Evolutionary conservation across 306 rosid species (phyloP).

Genomic region (Casuarina cunninghamiana): DNA sequence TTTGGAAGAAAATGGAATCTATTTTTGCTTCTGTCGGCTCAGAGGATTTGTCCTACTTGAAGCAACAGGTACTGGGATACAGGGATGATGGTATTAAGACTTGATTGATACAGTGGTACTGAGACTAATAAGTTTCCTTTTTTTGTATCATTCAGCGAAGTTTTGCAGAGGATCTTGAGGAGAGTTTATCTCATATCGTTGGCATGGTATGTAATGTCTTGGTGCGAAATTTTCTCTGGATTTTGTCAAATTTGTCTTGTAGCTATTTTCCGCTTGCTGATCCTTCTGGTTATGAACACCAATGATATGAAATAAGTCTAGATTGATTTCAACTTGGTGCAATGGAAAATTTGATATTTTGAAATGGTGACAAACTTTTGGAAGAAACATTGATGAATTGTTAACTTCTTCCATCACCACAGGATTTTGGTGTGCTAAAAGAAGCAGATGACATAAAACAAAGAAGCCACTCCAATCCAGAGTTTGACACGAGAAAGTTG

Average conservation of each 20-base stretch:
- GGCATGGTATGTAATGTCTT: conserved; percentile 50
- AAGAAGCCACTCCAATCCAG: conserved; percentile 40
- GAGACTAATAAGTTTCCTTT: conserved; percentile 31
- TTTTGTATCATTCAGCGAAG: conserved; percentile 54
- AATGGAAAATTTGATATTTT: conserved; percentile 17
- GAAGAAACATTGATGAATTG: conserved; percentile 21
- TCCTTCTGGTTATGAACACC: conserved; percentile 19
- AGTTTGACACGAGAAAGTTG: conserved; percentile 44
- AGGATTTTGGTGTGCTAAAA: conserved; percentile 58
- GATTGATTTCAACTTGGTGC: conserved; percentile 16
- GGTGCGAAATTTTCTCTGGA: conserved; percentile 42
- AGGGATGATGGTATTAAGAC: conserved; percentile 25
- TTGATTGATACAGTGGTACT: not conserved
- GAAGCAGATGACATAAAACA: conserved; percentile 45
- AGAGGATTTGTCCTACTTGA: conserved; percentile 69
- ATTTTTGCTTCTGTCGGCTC: conserved; percentile 62
- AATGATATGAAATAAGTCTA: conserved; percentile 1
- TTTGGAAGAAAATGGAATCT: conserved; percentile 78
- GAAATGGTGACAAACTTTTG: conserved; percentile 8
- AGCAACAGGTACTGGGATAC: conserved; percentile 64
- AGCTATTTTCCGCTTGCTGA: not conserved
- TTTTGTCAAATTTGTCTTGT: no score
- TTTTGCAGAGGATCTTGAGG: conserved; percentile 62
- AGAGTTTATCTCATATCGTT: conserved; percentile 57
- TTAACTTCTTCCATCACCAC: conserved; percentile 22